Percentiles rank a stretch among this genome's conserved stretches.
phyloP scores from a whole-genome alignment of 129 eudicot genomes.

The Sambucus nigra region DNA sequence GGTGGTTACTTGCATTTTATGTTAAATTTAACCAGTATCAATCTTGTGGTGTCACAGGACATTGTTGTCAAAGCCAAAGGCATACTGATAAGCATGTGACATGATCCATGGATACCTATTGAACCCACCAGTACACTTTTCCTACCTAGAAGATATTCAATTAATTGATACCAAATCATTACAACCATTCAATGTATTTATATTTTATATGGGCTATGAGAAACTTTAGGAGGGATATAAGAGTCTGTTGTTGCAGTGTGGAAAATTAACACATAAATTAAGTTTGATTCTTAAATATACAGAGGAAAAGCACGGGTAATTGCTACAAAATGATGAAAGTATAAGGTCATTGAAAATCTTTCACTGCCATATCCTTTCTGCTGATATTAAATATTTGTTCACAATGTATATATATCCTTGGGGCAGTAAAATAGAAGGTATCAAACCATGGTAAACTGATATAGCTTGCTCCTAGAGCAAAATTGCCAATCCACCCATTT shows the following conservation, averaged over 20 bases:
- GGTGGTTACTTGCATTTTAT: too few species aligned
- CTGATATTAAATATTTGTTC: too few species aligned
- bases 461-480: slow-evolving; percentile 92
- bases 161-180: neutral
- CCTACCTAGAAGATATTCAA: neutral
- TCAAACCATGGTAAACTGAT: slow-evolving; percentile 88
- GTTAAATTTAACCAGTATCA: too few species aligned
- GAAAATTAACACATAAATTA: neutral
- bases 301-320: neutral
- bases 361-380: neutral
- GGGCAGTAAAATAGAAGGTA: slow-evolving; percentile 10
- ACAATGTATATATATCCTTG: too few species aligned
- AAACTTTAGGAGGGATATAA: neutral
- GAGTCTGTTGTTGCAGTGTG: neutral
- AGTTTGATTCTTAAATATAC: neutral
- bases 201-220: neutral
- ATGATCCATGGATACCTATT: neutral
- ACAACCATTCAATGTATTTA: neutral
- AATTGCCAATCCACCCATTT: slow-evolving; percentile 98
- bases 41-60: neutral
- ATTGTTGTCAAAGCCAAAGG: neutral
- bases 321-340: neutral
- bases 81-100: neutral
- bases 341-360: neutral
- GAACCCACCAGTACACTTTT: neutral